Percentiles rank a stretch among this genome's conserved stretches.
These are phyloP conservation scores for Coprinellus micaceus DNA, from an alignment of 768 basidiomycete genomes.

Conservation along the genomic window DNA sequence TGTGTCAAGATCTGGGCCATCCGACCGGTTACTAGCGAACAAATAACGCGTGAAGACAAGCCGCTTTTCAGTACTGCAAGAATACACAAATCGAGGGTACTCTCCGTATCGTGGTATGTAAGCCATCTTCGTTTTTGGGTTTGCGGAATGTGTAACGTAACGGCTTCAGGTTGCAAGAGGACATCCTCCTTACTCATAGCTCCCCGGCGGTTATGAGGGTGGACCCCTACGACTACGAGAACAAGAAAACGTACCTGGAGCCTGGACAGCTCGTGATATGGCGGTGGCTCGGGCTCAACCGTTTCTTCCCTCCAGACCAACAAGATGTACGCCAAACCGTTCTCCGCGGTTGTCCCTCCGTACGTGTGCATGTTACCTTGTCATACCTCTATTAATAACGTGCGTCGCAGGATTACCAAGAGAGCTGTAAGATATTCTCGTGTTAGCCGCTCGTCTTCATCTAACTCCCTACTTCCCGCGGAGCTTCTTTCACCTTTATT, in stretches of 20 bases:
- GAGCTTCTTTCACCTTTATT: conserved; percentile 66
- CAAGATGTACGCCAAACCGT: conserved; percentile 15
- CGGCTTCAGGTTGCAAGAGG: conserved; percentile 49
- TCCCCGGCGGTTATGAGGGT: conserved; percentile 47
- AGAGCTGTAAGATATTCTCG: conserved; percentile 53
- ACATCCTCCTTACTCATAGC: conserved; percentile 53
- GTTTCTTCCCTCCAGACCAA: conserved; percentile 55
- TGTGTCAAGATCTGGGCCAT: conserved; percentile 74
- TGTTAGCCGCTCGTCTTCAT: neutral
- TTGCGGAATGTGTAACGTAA: neutral
- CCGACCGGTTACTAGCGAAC: conserved; percentile 32
- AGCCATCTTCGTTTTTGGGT: neutral
- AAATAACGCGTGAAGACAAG: conserved; percentile 62
- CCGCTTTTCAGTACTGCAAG: conserved; percentile 67
- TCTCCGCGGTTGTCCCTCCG: conserved; percentile 59
- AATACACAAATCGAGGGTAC: conserved; percentile 62
- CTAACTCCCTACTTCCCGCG: conserved; percentile 1
- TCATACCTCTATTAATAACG: neutral
- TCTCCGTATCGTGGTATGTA: conserved; percentile 60
- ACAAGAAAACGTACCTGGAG: conserved; percentile 29
- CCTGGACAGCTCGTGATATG: conserved; percentile 57
- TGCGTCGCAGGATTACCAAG: conserved; percentile 60
- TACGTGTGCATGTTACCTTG: conserved; percentile 28
- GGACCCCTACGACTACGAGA: conserved; percentile 19
- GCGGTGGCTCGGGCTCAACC: conserved; percentile 63